A percentile compares a stretch with the other conserved stretches of the same genome.
phyloP scores from a whole-genome alignment of 495 filamentous ascomycete species.

The Aspergillus conjunctus region DNA sequence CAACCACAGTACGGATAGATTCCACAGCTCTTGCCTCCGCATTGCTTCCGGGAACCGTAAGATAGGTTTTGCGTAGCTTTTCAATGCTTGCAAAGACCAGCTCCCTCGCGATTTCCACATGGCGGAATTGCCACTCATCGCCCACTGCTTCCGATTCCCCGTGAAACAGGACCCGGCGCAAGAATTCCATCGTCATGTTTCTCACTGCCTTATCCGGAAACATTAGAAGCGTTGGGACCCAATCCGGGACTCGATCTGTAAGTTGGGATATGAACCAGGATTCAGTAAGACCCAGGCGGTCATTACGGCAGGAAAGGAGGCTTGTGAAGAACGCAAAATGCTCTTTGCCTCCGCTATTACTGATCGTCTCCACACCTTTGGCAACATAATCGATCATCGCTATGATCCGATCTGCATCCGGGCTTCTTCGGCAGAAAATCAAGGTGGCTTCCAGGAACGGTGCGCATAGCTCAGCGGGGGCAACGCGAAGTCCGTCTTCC shows the following conservation, averaged over 20 bases:
- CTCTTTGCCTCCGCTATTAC: conserved; percentile 56
- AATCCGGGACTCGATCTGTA: conserved; percentile 59
- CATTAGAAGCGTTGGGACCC: conserved; percentile 68
- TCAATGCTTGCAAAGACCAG: conserved; percentile 42
- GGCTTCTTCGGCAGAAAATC: conserved; percentile 49
- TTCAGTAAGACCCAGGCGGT: conserved; percentile 36
- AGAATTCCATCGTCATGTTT: conserved; percentile 53
- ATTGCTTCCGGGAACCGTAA: conserved; percentile 26
- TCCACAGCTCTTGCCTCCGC: conserved; percentile 44
- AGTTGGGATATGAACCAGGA: conserved; percentile 45
- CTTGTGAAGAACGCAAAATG: conserved; percentile 61
- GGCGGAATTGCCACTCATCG: conserved; percentile 30
- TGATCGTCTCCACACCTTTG: conserved; percentile 58
- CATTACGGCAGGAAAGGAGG: conserved; percentile 43
- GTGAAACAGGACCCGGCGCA: conserved; percentile 59
- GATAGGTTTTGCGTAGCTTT: conserved; percentile 35
- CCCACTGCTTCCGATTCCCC: conserved; percentile 33
- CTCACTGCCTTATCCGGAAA: conserved; percentile 61
- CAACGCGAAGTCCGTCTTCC: conserved; percentile 55
- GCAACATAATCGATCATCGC: conserved; percentile 54
- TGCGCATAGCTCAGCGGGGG: conserved; percentile 56
- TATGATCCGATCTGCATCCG: conserved; percentile 39
- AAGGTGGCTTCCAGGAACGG: conserved; percentile 56
- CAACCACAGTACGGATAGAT: conserved; percentile 41
- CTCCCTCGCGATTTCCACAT: conserved; percentile 34